phyloP scores from a whole-genome alignment of 768 basidiomycete species.

The Rubroboletus satanas region DNA sequence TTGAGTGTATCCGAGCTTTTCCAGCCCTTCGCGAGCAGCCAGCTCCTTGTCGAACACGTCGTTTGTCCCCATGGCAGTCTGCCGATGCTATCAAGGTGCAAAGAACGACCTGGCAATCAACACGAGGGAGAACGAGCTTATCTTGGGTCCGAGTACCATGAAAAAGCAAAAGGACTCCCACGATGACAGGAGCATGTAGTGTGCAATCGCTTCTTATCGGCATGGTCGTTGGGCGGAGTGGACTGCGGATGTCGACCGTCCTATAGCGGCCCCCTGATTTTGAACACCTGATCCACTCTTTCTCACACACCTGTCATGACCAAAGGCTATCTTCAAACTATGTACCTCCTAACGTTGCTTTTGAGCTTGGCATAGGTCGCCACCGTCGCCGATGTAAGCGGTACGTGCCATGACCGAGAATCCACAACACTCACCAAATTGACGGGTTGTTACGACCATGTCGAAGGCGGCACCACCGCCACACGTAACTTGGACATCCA shows the following conservation, averaged over 20 bases:
- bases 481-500: no score
- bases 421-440: not conserved
- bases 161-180: not conserved
- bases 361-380: not conserved
- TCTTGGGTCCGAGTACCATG: not conserved
- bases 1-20: conserved; percentile 54
- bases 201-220: not conserved
- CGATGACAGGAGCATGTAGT: not conserved
- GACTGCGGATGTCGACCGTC: not conserved
- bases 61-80: conserved; percentile 11
- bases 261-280: not conserved
- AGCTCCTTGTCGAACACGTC: conserved; percentile 20
- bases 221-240: not conserved
- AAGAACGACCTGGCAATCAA: not conserved
- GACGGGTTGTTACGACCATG: not conserved
- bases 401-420: not conserved
- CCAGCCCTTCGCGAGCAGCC: conserved; percentile 34
- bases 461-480: no score
- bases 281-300: not conserved
- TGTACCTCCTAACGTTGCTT: not conserved
- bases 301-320: not conserved
- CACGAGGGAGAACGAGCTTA: not conserved
- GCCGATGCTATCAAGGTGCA: not conserved
- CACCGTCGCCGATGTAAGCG: not conserved
- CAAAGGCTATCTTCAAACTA: not conserved